Base-by-base conservation (phyloP, 805 yeast genomes). In the Metschnikowia matae region DNA sequence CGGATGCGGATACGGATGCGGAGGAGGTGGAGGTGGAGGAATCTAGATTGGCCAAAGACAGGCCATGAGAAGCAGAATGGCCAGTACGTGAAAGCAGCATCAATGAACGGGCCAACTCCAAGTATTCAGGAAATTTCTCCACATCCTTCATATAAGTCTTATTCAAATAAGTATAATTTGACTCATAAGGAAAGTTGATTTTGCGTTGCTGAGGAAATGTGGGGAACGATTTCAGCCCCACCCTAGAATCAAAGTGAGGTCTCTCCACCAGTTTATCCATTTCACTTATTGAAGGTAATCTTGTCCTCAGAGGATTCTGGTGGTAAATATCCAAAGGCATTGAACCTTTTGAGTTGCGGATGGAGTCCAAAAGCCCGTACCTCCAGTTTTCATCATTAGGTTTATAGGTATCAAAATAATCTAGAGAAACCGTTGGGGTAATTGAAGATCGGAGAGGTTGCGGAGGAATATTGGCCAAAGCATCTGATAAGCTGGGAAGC, bases 101-200 rank as follows among this genome's bases (percentile, higher is more conserved):
- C 49, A 72, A 65, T 5, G 72, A 65, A 49, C 70, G 74, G 26
- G 80, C 80, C 52, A 76, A 66, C 52, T 75, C 78, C 51, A 79
- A 66, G 51, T 76, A 72, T 51, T 75, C 77, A 5, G 80, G 80
- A 54, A 76, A 76, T 52, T 65, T 61, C 48, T 75, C 75, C 42
- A 78, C 75, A 59, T 79, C 83, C 38, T 67, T 69, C 59, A 78
- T 62, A 56, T 78, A 79, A 2, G 82, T 78, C 46, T 71, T 60
- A 49, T 71, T 68, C 60, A 78, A 73, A 58, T 78, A 78, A 15
- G 80, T 73, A 59, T 79, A 78, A 56, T 79, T 78, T 23, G 77
- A 74, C 55, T 78, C 79, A 62, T 74, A 79, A 3, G 84, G 84
- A 58, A 77, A 79, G 59, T 78, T 75, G 50, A 73, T 69, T 54